A percentile compares a stretch with the other conserved stretches of the same genome.
phyloP scores from a whole-genome alignment of 441 rosid genomes.

The Adansonia madagascariensis region DNA sequence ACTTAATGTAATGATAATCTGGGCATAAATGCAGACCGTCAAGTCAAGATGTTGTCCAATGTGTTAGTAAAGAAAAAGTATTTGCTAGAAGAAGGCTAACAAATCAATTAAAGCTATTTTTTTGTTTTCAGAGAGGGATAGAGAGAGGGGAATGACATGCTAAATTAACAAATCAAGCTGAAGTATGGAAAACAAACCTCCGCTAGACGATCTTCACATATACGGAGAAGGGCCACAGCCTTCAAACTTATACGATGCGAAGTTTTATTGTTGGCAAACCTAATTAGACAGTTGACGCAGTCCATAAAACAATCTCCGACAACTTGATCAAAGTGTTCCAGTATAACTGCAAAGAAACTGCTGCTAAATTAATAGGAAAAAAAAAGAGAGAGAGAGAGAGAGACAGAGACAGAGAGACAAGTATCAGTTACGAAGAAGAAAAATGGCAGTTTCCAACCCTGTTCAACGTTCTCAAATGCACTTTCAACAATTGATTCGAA shows the following conservation, averaged over 20 bases:
- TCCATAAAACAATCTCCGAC: constrained; percentile 99
- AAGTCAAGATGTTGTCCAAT: neutral
- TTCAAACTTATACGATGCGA: constrained; percentile 97
- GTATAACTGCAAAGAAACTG: constrained; percentile 72
- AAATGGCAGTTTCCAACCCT: constrained; percentile 54
- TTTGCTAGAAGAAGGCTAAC: neutral
- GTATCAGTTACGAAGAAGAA: constrained; percentile 30
- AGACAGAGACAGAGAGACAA: neutral
- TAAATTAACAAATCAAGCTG: constrained; percentile 18
- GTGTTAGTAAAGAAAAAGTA: neutral
- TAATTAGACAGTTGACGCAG: constrained; percentile 96
- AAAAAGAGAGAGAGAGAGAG: neutral
- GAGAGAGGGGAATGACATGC: constrained; percentile 10
- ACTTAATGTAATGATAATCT: neutral
- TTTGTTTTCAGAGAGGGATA: neutral
- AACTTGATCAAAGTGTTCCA: constrained; percentile 99
- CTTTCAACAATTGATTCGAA: constrained; percentile 93
- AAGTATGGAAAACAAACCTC: constrained; percentile 60
- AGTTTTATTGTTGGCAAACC: constrained; percentile 94
- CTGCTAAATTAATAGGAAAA: constrained; percentile 36
- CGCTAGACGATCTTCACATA: constrained; percentile 99
- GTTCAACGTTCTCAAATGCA: constrained; percentile 99
- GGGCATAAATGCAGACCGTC: constrained; percentile 14
- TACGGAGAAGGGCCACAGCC: constrained; percentile 99
- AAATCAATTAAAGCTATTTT: neutral